Evolutionary conservation across 2,329 filamentous ascomycete genomes (phyloP), one percentile per base, ranked within the genome.

Genomic region (Gliomastix tumulicola): DNA sequence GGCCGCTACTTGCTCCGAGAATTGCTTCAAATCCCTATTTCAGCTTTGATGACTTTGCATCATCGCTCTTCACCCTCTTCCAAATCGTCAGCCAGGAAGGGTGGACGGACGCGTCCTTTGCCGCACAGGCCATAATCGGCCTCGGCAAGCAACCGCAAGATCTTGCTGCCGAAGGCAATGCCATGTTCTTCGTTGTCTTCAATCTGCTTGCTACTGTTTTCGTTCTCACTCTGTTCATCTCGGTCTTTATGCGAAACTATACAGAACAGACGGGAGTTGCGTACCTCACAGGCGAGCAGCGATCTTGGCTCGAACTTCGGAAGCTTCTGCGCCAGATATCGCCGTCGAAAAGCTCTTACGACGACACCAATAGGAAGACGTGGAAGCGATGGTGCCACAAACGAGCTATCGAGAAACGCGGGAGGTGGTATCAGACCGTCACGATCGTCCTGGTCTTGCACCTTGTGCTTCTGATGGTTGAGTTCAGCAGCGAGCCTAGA

Each of bases 191-290:
- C 56, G 79, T 98, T 38, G 72, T 90, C 5, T 98, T 97, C 78
- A 98, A 98, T 62, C 76, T 98, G 55, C 73, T 98, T 49, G 88
- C 88, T 21, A 92, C 92, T 0, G 90, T 98, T 45, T 98, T 98
- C 62, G 84, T 98, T 43, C 72, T 98, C 54, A 98, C 92, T 2
- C 68, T 98, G 54, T 98, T 98, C 59, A 94, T 98, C 33, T 97
- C 92, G 39, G 92, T 98, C 42, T 98, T 98, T 59, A 98, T 98
- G 92, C 87, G 92, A 42, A 98, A 96, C 58, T 98, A 98, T 61
- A 98, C 92, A 1, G 92, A 98, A 61, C 89, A 97, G 61, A 98
- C 92, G 1, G 92, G 92, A 2, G 92, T 98, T 30, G 92, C 92
- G 3, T 98, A 90, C 56, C 67, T 98, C 49, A 98, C 92, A 2